Evolutionary conservation across 2,329 filamentous ascomycete genomes (phyloP), one percentile per base, ranked within the genome.

Genomic region (Sarocladiaceae sp.): DNA sequence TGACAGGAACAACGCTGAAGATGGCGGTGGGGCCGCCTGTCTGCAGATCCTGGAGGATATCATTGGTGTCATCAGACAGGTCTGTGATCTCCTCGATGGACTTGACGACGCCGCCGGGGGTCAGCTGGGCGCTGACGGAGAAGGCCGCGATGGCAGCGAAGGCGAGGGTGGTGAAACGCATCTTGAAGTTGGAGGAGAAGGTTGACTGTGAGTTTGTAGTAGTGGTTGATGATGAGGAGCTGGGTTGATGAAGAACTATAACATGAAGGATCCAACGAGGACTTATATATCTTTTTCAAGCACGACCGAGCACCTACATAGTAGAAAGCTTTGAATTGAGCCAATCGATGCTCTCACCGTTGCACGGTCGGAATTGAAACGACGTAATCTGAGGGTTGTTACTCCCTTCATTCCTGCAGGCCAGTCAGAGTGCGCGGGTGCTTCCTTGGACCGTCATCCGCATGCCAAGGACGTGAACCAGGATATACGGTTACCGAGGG

Each of bases 61-160:
- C 52, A 17, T 36, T 54, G 7, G 56, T 54, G 20, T 58, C 42
- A 12, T 10, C 10, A 18, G 59, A 57, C 10, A 55, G 4, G 29
- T 53, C 31, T 48, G 44, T 54, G 17, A 61, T 52, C 25, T 50
- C 42, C 17, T 55, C 22, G 44, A 60, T 51, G 31, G 50, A 29
- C 6, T 28, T 31, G 42, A 53, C 36, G 36, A 60, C 36, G 13
- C 36, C 28, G 29, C 53, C 42, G 18, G 55, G 37, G 18, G 50
- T 36, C 26, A 51, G 35, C 22, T 53, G 49, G 13, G 56, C 54
- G 26, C 55, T 55, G 35, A 47, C 55, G 3, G 54, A 52, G 17
- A 51, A 53, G 22, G 60, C 52, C 35, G 56, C 51, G 52, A 56
- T n/a, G 47, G 57, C 51, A 44, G 50, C 37, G 31, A 58, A n/a